Evolutionary conservation across 208 protist genomes (phyloP).

Genomic region (Leishmania gerbilli): DNA sequence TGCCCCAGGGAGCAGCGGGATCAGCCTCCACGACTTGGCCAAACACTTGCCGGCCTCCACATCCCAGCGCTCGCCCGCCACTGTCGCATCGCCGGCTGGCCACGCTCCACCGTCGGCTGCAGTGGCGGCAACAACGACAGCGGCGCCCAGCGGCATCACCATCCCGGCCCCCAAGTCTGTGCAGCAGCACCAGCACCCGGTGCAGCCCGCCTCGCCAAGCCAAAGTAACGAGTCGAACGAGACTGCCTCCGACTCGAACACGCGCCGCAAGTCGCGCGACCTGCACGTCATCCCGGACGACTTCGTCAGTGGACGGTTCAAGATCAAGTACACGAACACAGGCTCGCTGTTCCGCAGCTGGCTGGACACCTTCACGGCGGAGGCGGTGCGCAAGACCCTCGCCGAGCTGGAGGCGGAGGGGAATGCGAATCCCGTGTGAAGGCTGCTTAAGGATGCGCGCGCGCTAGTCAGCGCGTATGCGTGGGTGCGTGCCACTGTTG

Average conservation of each 20-base stretch:
- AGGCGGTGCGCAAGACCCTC: constrained; percentile 35
- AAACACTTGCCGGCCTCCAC: constrained; percentile 33
- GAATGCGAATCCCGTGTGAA: constrained; percentile 6
- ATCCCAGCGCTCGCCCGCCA: constrained; percentile 16
- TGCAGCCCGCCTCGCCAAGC: neutral
- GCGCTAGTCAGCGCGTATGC: neutral
- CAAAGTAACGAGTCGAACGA: constrained; percentile 1
- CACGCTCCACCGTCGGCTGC: constrained; percentile 10
- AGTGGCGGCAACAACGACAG: constrained; percentile 4
- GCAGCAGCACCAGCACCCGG: constrained; percentile 13
- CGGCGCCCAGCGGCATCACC: constrained; percentile 20
- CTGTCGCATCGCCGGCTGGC: neutral
- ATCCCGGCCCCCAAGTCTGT: constrained; percentile 39
- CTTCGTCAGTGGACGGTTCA: constrained; percentile 46
- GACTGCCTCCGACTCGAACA: neutral
- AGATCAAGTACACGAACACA: constrained; percentile 39
- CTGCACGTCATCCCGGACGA: constrained; percentile 44
- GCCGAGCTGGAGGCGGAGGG: constrained; percentile 24
- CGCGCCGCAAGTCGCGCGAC: constrained; percentile 12
- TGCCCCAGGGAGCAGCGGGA: constrained; percentile 30
- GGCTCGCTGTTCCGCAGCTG: constrained; percentile 41
- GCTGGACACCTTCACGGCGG: constrained; percentile 37
- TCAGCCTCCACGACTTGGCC: constrained; percentile 43
- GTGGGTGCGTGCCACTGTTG: neutral
- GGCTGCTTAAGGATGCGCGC: neutral